A percentile compares a stretch with the other conserved stretches of the same genome.
Evolutionary conservation across 208 protist species (phyloP).

Genomic region (Histomonas meleagridis): DNA sequence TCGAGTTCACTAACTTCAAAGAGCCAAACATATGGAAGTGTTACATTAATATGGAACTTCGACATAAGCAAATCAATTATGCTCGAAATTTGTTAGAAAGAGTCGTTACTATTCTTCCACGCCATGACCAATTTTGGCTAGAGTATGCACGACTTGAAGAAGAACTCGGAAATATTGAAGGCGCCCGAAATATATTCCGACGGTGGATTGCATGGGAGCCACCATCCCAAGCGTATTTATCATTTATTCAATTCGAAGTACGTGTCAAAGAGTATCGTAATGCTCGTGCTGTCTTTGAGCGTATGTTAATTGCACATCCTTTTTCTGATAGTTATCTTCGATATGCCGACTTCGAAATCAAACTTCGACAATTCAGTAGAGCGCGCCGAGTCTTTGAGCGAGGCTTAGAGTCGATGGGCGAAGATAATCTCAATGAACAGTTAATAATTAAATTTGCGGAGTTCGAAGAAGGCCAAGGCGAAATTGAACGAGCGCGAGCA

Average conservation of each 20-base stretch:
- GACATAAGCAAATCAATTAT: constrained; percentile 27
- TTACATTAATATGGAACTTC: constrained; percentile 11
- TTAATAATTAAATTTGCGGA: background rate
- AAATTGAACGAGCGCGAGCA: constrained; percentile 17
- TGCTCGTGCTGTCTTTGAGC: background rate
- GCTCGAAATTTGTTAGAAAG: constrained; percentile 3
- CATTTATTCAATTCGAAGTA: constrained; percentile 22
- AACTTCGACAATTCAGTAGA: background rate
- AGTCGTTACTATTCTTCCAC: background rate
- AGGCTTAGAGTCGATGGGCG: background rate
- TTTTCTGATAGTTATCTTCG: background rate
- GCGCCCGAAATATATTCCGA: background rate
- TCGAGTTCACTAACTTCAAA: background rate
- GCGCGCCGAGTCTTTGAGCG: background rate
- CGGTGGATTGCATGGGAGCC: constrained; percentile 26
- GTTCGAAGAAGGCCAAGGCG: constrained; percentile 16
- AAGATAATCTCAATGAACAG: background rate
- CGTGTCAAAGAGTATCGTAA: background rate
- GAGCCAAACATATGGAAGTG: background rate
- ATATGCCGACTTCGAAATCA: constrained; percentile 27
- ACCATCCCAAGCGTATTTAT: background rate
- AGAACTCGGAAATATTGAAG: background rate
- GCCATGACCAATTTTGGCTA: constrained; percentile 19
- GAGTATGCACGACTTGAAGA: background rate
- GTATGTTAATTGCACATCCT: constrained; percentile 11